Percentiles rank a stretch among this genome's conserved stretches.
phyloP scores from a whole-genome alignment of 2,329 filamentous ascomycete species.

The Calonectria montana region DNA sequence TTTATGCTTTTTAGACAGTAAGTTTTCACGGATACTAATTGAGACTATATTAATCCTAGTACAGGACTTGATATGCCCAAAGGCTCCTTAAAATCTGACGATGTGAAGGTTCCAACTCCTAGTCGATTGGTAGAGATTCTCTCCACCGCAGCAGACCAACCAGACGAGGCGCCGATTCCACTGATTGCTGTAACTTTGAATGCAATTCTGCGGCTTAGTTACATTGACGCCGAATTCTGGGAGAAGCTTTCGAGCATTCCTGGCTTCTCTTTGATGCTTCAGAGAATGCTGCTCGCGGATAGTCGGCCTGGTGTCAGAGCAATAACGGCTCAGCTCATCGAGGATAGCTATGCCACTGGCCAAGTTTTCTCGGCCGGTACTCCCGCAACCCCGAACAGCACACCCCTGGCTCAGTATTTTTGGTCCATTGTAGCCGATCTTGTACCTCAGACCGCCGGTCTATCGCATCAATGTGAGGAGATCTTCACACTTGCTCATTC shows the following conservation, averaged over 20 bases:
- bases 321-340: constrained; percentile 49
- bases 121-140: constrained; percentile 43
- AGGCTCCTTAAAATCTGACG: constrained; percentile 16
- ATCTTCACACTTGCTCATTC: constrained; percentile 55
- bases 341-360: constrained; percentile 36
- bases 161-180: constrained; percentile 39
- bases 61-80: constrained; percentile 29
- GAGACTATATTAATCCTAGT: constrained; percentile 16
- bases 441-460: constrained; percentile 45
- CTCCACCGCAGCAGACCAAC: constrained; percentile 33
- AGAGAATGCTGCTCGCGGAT: constrained; percentile 44
- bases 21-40: constrained; percentile 5
- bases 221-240: constrained; percentile 45
- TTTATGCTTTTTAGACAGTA: constrained; percentile 43
- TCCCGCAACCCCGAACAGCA: not conserved
- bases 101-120: constrained; percentile 32
- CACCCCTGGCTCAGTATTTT: constrained; percentile 40
- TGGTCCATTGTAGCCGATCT: constrained; percentile 49
- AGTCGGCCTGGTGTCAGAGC: constrained; percentile 40
- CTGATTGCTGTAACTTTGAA: constrained; percentile 43
- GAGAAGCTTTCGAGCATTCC: constrained; percentile 35
- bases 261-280: constrained; percentile 37
- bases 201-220: constrained; percentile 45
- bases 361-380: not conserved
- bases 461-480: constrained; percentile 56